A percentile compares a stretch with the other conserved stretches of the same genome.
Conservation (phyloP, 148 eudicot species). For the Agrostemma githago region DNA sequence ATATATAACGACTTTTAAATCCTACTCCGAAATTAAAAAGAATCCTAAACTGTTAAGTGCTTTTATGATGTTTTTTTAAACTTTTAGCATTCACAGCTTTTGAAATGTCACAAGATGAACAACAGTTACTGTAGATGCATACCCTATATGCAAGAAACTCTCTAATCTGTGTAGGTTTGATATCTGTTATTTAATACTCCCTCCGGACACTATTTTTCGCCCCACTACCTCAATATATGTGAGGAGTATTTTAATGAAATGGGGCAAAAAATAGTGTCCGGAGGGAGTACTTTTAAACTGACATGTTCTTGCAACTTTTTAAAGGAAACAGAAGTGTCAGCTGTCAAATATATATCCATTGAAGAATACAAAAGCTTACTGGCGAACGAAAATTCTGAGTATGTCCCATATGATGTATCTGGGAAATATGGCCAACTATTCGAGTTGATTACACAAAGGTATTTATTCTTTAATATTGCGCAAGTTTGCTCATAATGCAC, state of each 20-base stretch:
- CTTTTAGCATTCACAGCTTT: constrained; percentile 1
- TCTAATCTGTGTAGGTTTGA: constrained; percentile 1
- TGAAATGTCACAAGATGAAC: neutral
- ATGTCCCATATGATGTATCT: constrained; percentile 74
- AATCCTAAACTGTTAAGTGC: neutral
- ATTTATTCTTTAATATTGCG: constrained; percentile 14
- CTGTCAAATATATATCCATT: constrained; percentile 69
- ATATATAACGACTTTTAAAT: neutral
- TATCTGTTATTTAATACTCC: neutral
- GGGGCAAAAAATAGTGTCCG: too few species aligned
- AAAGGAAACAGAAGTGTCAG: constrained; percentile 94
- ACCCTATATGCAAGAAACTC: neutral
- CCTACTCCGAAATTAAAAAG: neutral
- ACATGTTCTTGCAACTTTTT: constrained; percentile 8
- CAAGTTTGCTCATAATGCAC: neutral
- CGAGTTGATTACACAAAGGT: constrained; percentile 62
- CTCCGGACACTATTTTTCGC: too few species aligned
- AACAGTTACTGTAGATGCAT: neutral
- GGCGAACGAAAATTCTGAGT: constrained; percentile 63
- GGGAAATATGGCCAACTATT: constrained; percentile 72
- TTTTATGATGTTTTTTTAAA: neutral
- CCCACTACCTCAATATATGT: too few species aligned
- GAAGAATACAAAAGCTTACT: constrained; percentile 69
- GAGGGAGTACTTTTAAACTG: neutral
- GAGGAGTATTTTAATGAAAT: too few species aligned